Base-by-base conservation (phyloP, 345 rosid species). In the Euphorbia peplus region DNA sequence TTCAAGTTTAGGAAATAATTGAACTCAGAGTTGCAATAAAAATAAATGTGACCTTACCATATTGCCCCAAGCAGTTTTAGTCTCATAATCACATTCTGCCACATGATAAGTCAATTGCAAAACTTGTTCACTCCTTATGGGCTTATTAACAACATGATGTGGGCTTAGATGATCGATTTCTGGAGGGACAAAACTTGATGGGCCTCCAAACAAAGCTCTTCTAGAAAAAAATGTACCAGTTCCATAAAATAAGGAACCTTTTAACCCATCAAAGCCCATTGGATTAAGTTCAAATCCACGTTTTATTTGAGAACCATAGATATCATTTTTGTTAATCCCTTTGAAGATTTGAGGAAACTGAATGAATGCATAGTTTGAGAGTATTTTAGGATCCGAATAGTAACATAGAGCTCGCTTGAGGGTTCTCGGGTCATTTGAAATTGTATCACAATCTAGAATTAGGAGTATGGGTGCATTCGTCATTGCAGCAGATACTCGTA, bases 361-460 rank as follows among this genome's bases (percentile, higher is more conserved):
- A 48, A 92, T 58, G 35, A 10, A 90, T 0, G 80, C 87, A 13
- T 79, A 56, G 6, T 56, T 26, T 3, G 83, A 60, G 2, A 46
- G 71, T 6, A 67, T 61, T 18, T 51, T 44, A 1, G 87, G 81
- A 18, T 90, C 87, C 0, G 53, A 70, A 0, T 84, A 42, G 68
- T 90, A 87, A 46, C 97, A 88, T 25, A 90, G 54, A 16, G 74
- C 80, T 13, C 88, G 84, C 5, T 52, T 69, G 37, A 77, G 83
- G 4, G 93, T 79, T 15, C 16, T 39, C 0, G 98, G 91, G 66
- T 90, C 88, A 66, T 89, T 93, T 0, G 96, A 89, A 66, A 72
- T 69, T 86, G 81, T 89, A 81, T 90, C 98, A 59, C 98, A 89
- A 11, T 93, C 98, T 41, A 87, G 68, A 7, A 92, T 86, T 72